Conservation (phyloP, 176 grass and related monocot genomes). For the Rhynchospora tenuis region DNA sequence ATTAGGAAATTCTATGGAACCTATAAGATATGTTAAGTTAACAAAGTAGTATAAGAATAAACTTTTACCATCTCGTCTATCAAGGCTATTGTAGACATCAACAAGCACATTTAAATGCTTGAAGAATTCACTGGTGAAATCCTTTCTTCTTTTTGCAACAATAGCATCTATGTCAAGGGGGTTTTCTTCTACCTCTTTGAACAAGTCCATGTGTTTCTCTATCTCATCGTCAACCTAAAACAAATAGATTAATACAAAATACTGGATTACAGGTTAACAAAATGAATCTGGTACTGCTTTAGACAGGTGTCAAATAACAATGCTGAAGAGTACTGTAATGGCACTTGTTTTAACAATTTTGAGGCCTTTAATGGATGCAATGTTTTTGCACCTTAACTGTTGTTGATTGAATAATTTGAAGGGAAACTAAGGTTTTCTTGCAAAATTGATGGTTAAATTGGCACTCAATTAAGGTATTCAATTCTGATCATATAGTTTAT, state of each 20-base stretch:
- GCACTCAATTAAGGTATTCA: neutral
- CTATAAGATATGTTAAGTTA: neutral
- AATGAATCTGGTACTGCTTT: neutral
- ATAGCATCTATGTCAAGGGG: slow-evolving; percentile 69
- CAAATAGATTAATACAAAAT: slow-evolving; percentile 9
- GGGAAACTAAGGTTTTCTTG: neutral
- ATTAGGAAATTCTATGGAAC: neutral
- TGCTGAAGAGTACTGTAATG: neutral
- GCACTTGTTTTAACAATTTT: neutral
- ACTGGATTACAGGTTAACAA: neutral
- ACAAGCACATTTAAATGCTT: slow-evolving; percentile 61
- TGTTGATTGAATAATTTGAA: neutral
- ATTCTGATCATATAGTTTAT: neutral
- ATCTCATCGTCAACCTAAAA: slow-evolving; percentile 76
- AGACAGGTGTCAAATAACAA: neutral
- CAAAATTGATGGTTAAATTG: neutral
- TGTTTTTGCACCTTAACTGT: neutral
- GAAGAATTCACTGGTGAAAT: slow-evolving; percentile 82
- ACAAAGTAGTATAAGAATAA: slow-evolving; percentile 1
- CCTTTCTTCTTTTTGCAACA: slow-evolving; percentile 69
- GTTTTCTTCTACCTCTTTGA: slow-evolving; percentile 62
- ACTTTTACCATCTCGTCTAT: slow-evolving; percentile 75
- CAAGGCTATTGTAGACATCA: slow-evolving; percentile 53
- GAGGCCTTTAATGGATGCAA: neutral
- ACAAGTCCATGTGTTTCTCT: slow-evolving; percentile 81